Percentiles rank a stretch among this genome's conserved stretches.
These are phyloP conservation scores for Bipolaris oryzae DNA, from an alignment of 2,329 filamentous ascomycete genomes.

Conservation along the genomic window DNA sequence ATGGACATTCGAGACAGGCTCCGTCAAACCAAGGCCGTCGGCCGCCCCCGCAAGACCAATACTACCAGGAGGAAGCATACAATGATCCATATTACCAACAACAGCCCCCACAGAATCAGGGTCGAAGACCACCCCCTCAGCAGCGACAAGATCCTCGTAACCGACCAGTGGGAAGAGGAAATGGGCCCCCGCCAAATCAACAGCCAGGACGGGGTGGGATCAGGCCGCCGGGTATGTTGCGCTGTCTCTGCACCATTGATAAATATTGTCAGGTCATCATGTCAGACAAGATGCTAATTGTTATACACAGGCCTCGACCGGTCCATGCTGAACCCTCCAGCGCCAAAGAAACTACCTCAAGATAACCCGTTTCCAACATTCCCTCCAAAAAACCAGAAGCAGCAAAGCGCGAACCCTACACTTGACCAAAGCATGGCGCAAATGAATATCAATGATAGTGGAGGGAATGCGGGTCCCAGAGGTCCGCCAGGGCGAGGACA, in stretches of 20 bases:
- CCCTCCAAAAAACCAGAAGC: constrained; percentile 39
- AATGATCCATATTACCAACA: constrained; percentile 35
- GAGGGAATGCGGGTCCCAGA: constrained; percentile 21
- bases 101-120: constrained; percentile 31
- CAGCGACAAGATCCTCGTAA: constrained; percentile 38
- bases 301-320: constrained; percentile 38
- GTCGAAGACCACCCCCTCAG: constrained; percentile 22
- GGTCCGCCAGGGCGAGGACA: constrained; percentile 31
- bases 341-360: constrained; percentile 37
- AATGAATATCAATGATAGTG: constrained; percentile 39
- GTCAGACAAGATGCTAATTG: constrained; percentile 10
- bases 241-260: neutral
- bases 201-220: constrained; percentile 35
- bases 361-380: constrained; percentile 59
- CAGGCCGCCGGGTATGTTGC: constrained; percentile 38
- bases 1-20: constrained; percentile 26
- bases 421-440: constrained; percentile 46
- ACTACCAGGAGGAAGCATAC: constrained; percentile 37
- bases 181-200: constrained; percentile 25
- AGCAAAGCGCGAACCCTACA: constrained; percentile 20
- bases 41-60: constrained; percentile 28
- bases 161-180: constrained; percentile 32
- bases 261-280: neutral
- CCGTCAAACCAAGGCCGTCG: constrained; percentile 22
- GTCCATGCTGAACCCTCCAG: constrained; percentile 35